phyloP scores from a whole-genome alignment of 441 rosid genomes.

The Eruca vesicaria region DNA sequence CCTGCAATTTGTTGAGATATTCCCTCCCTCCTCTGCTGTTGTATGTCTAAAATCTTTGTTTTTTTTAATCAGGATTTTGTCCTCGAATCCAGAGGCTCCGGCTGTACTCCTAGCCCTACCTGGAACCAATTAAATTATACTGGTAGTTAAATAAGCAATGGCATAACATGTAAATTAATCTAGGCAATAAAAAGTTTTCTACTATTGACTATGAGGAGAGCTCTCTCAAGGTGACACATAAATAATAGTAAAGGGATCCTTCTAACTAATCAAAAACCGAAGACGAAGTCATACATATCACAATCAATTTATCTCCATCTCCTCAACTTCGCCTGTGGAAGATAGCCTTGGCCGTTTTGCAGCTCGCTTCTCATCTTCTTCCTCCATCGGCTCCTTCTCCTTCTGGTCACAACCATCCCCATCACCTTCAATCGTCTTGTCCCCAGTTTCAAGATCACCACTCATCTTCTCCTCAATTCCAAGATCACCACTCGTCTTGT shows the following conservation, averaged over 20 bases:
- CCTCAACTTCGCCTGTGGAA: conserved; percentile 35
- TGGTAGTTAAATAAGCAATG: too few species aligned
- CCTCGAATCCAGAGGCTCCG: conserved; percentile 62
- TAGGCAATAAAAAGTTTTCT: too few species aligned
- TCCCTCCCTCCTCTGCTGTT: neutral
- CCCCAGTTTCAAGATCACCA: neutral
- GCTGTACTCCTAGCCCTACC: too few species aligned
- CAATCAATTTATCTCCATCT: conserved; percentile 14
- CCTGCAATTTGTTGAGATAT: conserved; percentile 71
- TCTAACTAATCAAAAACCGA: conserved; percentile 13
- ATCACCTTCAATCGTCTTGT: neutral
- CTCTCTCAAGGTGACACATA: too few species aligned
- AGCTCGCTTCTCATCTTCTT: conserved; percentile 45
- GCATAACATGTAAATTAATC: too few species aligned
- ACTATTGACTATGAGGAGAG: too few species aligned
- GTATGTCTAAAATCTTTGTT: neutral
- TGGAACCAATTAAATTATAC: too few species aligned
- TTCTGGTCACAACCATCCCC: conserved; percentile 11
- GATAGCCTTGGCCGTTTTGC: conserved; percentile 58
- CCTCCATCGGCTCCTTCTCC: conserved; percentile 23
- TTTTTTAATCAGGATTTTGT: conserved; percentile 49
- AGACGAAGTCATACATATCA: conserved; percentile 16
- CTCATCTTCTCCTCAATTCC: neutral
- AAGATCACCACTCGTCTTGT: neutral
- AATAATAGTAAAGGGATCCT: too few species aligned